Evolutionary conservation across 768 basidiomycete species (phyloP).

Genomic region (Nidula microcarpa): DNA sequence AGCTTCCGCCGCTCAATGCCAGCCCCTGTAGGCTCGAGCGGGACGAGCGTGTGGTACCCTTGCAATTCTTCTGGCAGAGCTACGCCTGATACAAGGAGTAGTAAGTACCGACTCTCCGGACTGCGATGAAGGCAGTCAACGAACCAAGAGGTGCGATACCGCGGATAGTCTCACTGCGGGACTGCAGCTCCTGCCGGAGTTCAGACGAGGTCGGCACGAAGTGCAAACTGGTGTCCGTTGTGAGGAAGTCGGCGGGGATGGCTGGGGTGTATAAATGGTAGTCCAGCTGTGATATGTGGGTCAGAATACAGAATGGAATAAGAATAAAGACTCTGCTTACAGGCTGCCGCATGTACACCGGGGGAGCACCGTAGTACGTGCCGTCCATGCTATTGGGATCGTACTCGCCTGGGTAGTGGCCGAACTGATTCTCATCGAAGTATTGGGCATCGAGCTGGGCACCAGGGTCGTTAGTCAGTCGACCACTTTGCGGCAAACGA

Average conservation of each 20-base stretch:
- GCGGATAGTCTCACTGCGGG: constrained; percentile 66
- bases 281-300: constrained; percentile 55
- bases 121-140: not conserved
- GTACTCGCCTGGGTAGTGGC: constrained; percentile 19
- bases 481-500: not conserved
- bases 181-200: constrained; percentile 41
- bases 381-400: constrained; percentile 28
- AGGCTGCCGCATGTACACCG: constrained; percentile 63
- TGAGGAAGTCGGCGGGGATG: constrained; percentile 51
- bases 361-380: constrained; percentile 38
- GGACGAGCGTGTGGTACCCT: constrained; percentile 85
- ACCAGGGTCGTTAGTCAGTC: not conserved
- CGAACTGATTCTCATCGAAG: constrained; percentile 2
- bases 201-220: constrained; percentile 58
- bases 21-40: constrained; percentile 55
- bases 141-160: constrained; percentile 36
- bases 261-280: constrained; percentile 88
- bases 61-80: constrained; percentile 84
- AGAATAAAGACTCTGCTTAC: constrained; percentile 29
- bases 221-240: constrained; percentile 47
- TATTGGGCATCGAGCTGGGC: constrained; percentile 1
- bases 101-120: constrained; percentile 16
- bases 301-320: not conserved
- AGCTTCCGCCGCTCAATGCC: constrained; percentile 67
- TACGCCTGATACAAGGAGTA: constrained; percentile 32